Base-by-base conservation (phyloP, 2,329 filamentous ascomycete species). In the Botryosphaeria dothidea region DNA sequence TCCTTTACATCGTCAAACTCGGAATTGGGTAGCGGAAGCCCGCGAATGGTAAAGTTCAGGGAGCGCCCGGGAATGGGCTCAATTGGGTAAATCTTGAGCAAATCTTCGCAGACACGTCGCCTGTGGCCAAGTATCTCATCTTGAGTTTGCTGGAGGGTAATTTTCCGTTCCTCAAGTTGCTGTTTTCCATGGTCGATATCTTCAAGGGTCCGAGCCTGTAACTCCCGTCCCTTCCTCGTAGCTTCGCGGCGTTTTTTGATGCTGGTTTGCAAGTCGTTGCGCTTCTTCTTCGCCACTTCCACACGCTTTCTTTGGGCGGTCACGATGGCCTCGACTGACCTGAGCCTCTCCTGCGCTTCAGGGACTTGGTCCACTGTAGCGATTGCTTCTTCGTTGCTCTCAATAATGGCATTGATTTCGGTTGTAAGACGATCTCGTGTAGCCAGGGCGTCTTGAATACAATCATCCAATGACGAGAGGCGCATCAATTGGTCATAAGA, bases 401-500 rank as follows among this genome's bases (percentile, higher is more conserved):
- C 71, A 1, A 82, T 72, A 31, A 82, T 75, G 13, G 68, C 67
- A 66, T 91, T 91, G 68, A 97, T 96, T 68, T 97, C 92, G n/a
- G 84, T 79, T 54, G 92, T 88, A 8, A 98, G 83, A 62, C 85
- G 84, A 66, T 91, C 87, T 15, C 91, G 88, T 0, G 92, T 96
- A 1, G 88, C 86, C 9, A 97, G 80, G 1, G 93, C 93, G 76
- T 98, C 94, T 74, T 96, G 92, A 25, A 97, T 92, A 63, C 93
- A 96, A 74, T 91, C 92, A 68, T 97, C 92, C 17, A 98, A 83
- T 65, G 93, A 97, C 5, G 92, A 90, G 11, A 98, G 83, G 66
- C 91, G 90, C 89, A 97, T 94, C 21, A 98, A 82, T 1, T 91
- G 88, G 72, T 92, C 93, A 75, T 96, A 97, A 0, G 93, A 93